Conservation (phyloP, 2,329 filamentous ascomycete genomes). For the Cryphonectria parasitica region DNA sequence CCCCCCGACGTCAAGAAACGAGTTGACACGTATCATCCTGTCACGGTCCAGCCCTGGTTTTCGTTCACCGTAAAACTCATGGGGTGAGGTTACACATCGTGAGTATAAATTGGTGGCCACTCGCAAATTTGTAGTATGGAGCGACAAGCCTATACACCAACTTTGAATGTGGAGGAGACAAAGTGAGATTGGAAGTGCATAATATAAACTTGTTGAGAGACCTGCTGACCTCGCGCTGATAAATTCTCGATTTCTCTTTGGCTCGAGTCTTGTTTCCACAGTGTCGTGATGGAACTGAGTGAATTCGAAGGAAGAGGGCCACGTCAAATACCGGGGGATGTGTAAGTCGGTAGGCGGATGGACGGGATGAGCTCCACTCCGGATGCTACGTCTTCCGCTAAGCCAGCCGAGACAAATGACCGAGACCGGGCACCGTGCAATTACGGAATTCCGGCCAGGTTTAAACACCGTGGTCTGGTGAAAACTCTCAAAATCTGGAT, state of each 20-base stretch:
- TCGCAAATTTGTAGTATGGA: not conserved
- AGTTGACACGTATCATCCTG: slow-evolving; percentile 1
- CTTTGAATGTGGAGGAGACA: no score
- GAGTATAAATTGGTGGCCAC: not conserved
- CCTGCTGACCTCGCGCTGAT: slow-evolving; percentile 24
- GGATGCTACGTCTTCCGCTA: slow-evolving; percentile 18
- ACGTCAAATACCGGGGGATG: slow-evolving; percentile 21
- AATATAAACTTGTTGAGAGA: not conserved
- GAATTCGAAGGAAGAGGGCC: not conserved
- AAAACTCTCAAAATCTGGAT: not conserved
- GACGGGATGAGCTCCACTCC: slow-evolving; percentile 22
- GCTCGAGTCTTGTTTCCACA: not conserved
- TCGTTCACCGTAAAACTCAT: slow-evolving; percentile 3
- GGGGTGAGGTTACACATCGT: slow-evolving; percentile 10
- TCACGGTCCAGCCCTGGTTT: slow-evolving; percentile 9
- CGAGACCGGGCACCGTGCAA: slow-evolving; percentile 29
- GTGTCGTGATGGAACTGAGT: slow-evolving; percentile 1
- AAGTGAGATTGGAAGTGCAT: no score
- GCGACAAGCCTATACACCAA: not conserved
- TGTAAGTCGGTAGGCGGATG: slow-evolving; percentile 21
- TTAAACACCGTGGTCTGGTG: slow-evolving; percentile 10
- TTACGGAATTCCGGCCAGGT: slow-evolving; percentile 29
- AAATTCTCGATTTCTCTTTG: slow-evolving; percentile 11
- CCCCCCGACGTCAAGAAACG: not conserved
- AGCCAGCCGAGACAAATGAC: slow-evolving; percentile 15